A percentile compares a stretch with the other conserved stretches of the same genome.
Evolutionary conservation across 768 basidiomycete species (phyloP).

Genomic region (Mycena rosella): DNA sequence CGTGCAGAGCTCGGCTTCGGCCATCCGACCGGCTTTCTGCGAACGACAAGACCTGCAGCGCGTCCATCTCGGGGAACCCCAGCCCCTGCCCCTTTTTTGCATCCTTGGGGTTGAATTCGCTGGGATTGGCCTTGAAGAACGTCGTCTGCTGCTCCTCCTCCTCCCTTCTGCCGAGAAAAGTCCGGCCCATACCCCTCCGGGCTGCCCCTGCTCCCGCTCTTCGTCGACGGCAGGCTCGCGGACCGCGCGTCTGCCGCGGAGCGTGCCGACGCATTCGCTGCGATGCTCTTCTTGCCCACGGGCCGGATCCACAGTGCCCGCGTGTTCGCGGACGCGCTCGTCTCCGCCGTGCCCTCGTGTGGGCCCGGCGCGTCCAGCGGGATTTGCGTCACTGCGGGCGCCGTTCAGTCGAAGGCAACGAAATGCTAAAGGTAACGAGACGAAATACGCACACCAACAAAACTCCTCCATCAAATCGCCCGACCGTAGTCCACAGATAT

Average conservation of each 20-base stretch:
- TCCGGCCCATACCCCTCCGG: no score
- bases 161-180: no score
- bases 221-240: slow-evolving; percentile 50
- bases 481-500: slow-evolving; percentile 91
- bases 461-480: slow-evolving; percentile 97
- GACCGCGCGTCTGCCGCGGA: slow-evolving; percentile 57
- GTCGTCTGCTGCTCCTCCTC: slow-evolving; percentile 35
- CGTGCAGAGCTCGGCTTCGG: no score
- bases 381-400: slow-evolving; percentile 85
- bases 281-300: slow-evolving; percentile 74
- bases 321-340: slow-evolving; percentile 56
- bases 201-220: slow-evolving; percentile 54
- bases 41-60: no score
- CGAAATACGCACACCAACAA: slow-evolving; percentile 74
- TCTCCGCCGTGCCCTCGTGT: slow-evolving; percentile 43
- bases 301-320: slow-evolving; percentile 93
- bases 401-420: neutral
- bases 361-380: slow-evolving; percentile 77
- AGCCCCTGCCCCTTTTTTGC: slow-evolving; percentile 1
- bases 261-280: slow-evolving; percentile 56
- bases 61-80: no score
- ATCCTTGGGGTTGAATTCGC: no score
- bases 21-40: no score
- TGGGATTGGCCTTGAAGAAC: no score
- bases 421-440: slow-evolving; percentile 1